phyloP scores from a whole-genome alignment of 2,329 filamentous ascomycete species.

The Trichoderma afroharzianum region DNA sequence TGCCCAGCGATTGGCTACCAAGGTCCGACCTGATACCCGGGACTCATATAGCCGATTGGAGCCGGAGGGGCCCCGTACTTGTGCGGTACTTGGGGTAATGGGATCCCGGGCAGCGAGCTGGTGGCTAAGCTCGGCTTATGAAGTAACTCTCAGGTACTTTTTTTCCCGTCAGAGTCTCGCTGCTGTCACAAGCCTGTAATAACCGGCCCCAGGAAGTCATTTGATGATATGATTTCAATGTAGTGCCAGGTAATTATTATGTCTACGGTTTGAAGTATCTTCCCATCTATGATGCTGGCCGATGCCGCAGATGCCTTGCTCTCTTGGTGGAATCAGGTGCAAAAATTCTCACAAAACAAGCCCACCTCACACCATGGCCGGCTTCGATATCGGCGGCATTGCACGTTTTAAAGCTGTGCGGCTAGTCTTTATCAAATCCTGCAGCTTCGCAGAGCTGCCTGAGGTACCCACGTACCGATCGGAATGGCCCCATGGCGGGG shows the following conservation, averaged over 20 bases:
- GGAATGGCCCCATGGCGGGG: not conserved
- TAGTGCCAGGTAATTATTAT: not conserved
- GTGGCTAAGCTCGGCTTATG: constrained; percentile 15
- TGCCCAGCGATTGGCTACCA: constrained; percentile 22
- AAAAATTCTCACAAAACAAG: constrained; percentile 70
- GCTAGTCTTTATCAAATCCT: constrained; percentile 62
- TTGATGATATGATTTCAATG: not conserved
- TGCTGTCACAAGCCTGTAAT: constrained; percentile 12
- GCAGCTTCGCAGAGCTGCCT: not conserved
- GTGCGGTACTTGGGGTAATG: not conserved
- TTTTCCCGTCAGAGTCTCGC: not conserved
- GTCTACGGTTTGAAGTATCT: not conserved
- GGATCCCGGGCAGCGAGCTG: not conserved
- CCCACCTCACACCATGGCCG: constrained; percentile 64
- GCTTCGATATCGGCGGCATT: constrained; percentile 72
- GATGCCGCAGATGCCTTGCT: not conserved
- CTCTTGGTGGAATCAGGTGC: not conserved
- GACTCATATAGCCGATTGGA: constrained; percentile 20
- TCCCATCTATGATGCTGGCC: not conserved
- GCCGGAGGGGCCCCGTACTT: constrained; percentile 15
- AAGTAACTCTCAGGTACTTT: constrained; percentile 7
- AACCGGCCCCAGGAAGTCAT: not conserved
- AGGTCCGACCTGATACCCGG: not conserved
- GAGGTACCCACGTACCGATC: not conserved
- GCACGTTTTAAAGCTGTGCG: constrained; percentile 53